These are phyloP conservation scores for Cladophialophora exuberans DNA, from an alignment of 2,329 filamentous ascomycete species.

Conservation along the genomic window DNA sequence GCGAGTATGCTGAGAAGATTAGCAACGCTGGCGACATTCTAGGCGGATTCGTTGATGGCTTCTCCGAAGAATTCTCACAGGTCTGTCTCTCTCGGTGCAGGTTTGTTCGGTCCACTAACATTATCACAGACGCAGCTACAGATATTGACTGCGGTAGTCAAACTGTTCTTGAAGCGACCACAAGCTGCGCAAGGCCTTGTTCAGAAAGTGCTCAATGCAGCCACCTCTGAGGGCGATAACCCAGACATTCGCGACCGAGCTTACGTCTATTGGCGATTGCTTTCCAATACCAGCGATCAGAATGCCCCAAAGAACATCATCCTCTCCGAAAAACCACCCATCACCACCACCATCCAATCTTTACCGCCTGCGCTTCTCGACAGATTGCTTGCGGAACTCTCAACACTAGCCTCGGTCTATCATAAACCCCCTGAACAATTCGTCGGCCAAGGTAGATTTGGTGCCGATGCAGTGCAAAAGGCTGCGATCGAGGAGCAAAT, in stretches of 20 bases:
- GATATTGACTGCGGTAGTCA: constrained; percentile 95
- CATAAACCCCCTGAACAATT: constrained; percentile 99
- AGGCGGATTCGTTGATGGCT: constrained; percentile 86
- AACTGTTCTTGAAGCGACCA: constrained; percentile 96
- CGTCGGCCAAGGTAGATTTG: constrained; percentile 90
- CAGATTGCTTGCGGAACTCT: constrained; percentile 86
- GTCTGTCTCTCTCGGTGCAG: constrained; percentile 50
- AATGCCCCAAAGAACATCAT: constrained; percentile 92
- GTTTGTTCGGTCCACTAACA: constrained; percentile 30
- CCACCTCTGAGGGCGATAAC: constrained; percentile 94
- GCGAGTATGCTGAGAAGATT: constrained; percentile 99
- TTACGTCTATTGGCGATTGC: constrained; percentile 96
- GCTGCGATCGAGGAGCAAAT: constrained; percentile 96
- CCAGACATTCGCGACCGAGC: constrained; percentile 95
- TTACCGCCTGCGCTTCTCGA: constrained; percentile 83
- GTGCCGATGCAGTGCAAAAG: constrained; percentile 90
- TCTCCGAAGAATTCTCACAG: constrained; percentile 95
- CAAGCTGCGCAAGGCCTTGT: constrained; percentile 88
- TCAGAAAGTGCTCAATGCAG: constrained; percentile 89
- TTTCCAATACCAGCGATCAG: constrained; percentile 79
- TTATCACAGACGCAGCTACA: constrained; percentile 82
- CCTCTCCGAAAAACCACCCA: constrained; percentile 90
- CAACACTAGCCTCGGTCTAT: constrained; percentile 94
- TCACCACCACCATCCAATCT: constrained; percentile 90
- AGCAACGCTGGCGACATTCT: constrained; percentile 97